A percentile compares a stretch with the other conserved stretches of the same genome.
Conservation (phyloP, 2,329 filamentous ascomycete species). For the Fonsecaea pugnacius region DNA sequence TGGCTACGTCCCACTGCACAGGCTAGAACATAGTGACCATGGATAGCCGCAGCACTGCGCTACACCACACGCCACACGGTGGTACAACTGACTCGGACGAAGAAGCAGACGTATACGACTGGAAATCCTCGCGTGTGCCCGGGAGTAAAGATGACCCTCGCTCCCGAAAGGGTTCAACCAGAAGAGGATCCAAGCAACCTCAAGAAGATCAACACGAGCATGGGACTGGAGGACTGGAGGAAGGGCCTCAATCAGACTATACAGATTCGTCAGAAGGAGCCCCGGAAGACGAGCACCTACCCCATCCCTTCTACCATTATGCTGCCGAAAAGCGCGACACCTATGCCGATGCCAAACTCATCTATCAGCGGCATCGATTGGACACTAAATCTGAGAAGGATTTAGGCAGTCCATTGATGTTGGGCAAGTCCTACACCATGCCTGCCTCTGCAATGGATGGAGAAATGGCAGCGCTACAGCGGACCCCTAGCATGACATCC, state of each 20-base stretch:
- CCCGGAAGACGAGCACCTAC: constrained; percentile 31
- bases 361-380: constrained; percentile 86
- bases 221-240: constrained; percentile 5
- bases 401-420: constrained; percentile 40
- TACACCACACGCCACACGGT: constrained; percentile 25
- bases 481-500: constrained; percentile 38
- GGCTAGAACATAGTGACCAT: constrained; percentile 11
- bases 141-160: constrained; percentile 25
- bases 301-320: constrained; percentile 80
- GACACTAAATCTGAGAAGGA: constrained; percentile 50
- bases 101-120: constrained; percentile 35
- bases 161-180: constrained; percentile 12
- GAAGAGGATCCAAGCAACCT: constrained; percentile 20
- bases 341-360: constrained; percentile 90
- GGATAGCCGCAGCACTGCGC: constrained; percentile 33
- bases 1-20: constrained; percentile 11
- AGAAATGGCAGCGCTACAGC: constrained; percentile 30
- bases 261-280: constrained; percentile 33
- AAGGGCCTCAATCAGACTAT: constrained; percentile 23
- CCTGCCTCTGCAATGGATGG: constrained; percentile 30
- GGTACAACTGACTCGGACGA: constrained; percentile 34
- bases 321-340: constrained; percentile 93
- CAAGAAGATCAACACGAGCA: constrained; percentile 21
- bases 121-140: constrained; percentile 30
- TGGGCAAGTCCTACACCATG: constrained; percentile 41